Base-by-base conservation (phyloP, 2,329 filamentous ascomycete species). In the Ophiostoma quercus region DNA sequence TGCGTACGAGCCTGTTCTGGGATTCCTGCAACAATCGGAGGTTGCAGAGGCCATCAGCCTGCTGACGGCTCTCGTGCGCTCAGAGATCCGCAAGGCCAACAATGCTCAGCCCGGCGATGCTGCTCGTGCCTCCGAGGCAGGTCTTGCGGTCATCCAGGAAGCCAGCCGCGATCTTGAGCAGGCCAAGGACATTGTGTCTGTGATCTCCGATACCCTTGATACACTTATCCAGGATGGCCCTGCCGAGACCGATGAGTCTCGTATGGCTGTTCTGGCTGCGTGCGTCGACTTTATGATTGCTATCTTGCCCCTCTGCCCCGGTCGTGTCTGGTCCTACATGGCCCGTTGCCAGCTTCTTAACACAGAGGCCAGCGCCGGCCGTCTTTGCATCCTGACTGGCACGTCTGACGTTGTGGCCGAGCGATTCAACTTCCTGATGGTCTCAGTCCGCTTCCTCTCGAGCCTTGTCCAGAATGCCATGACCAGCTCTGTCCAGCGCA, bases 281-380 rank as follows among this genome's bases (percentile, higher is more conserved):
- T 96, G 92, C 77, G 80, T 94, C 29, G 89, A 92, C 68, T 97
- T 98, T 75, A 81, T 96, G 51, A 86, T 90, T 74, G 87, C 90
- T 2, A 81, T 96, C 22, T 79, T 95, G 34, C 83, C 85, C 74
- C 90, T 85, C n/a, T 87, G 90, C 68, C 94, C 95, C 0, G 91
- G 90, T 70, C 85, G 94, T 71, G 88, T 97, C 6, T 98, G 95
- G 94, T 93, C 94, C 3, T 92, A 94, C 77, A 85, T 99, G 75
- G 88, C 90, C 3, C 88, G 92, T 70, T 96, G 92, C 77, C 88
- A 89, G 72, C 82, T 99, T 22, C 83, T 99, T 65, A 90, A 91
- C 74, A 86, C 88, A 6, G 89, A 92, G 74, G 89, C 91, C 11
- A 89, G 89, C 72, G 89, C 89, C 16, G 92, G 92, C 12, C 89